Percentiles rank a stretch among this genome's conserved stretches.
These are phyloP conservation scores for Theobroma cacao DNA, from an alignment of 345 rosid species.

Conservation along the genomic window DNA sequence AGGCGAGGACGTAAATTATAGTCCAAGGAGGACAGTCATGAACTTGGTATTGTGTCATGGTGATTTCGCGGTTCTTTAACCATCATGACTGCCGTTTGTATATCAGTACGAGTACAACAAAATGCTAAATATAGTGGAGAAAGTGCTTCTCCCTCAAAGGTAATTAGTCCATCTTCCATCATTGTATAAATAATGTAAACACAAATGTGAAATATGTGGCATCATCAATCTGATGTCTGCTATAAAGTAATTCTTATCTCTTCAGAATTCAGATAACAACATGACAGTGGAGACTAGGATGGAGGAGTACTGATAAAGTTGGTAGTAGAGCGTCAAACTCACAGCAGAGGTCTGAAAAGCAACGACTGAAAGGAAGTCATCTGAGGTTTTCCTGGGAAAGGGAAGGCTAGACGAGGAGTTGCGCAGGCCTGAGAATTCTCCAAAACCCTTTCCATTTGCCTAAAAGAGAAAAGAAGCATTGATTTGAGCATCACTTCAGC, in stretches of 20 bases:
- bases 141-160: not conserved
- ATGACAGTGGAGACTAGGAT: not conserved
- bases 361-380: conserved; percentile 67
- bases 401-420: conserved; percentile 61
- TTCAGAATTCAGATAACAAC: not conserved
- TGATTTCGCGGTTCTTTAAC: not conserved
- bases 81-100: not conserved
- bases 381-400: conserved; percentile 55
- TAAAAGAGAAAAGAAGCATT: conserved; percentile 16
- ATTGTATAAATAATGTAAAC: not conserved
- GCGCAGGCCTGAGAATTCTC: conserved; percentile 78
- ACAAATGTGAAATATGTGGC: not conserved
- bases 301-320: not conserved
- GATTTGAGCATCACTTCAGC: not conserved
- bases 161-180: not conserved
- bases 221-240: not conserved
- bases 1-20: not conserved
- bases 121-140: not conserved
- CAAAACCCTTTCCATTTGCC: conserved; percentile 56
- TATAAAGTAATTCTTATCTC: not conserved
- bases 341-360: conserved; percentile 82
- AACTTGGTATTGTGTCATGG: not conserved
- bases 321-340: conserved; percentile 25
- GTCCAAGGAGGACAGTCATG: not conserved
- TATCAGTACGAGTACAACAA: not conserved